Base-by-base conservation (phyloP, 2,329 filamentous ascomycete species). In the Aspergillus costaricaensis region DNA sequence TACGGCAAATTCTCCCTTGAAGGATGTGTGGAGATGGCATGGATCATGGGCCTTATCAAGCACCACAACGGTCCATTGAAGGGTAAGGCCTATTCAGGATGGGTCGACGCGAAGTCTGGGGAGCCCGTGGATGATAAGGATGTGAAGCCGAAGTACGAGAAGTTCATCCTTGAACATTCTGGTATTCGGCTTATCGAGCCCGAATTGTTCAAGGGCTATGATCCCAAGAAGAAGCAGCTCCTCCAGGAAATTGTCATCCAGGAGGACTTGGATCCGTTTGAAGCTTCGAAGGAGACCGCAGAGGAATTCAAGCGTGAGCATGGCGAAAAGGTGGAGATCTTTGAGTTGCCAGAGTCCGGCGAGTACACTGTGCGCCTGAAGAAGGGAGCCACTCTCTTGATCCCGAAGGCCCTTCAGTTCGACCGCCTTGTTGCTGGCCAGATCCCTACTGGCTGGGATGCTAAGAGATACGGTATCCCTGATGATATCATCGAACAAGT, bases 31-130 rank as follows among this genome's bases (percentile, higher is more conserved):
- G 95, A 99, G 80, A 99, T 99, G 95, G 93, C 95, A 32, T 99
- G 95, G 95, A 92, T 99, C 78, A 99, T 98, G 94, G 95, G 95
- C 73, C 87, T 98, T 62, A 98, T 99, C 82, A 97, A 94, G 85
- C 96, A 99, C 78, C 91, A 96, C 83, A 98, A 98, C 70, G 95
- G 95, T 17, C 88, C 89, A 32, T 87, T 99, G 76, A 99, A 99
- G 83, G 95, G 95, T 76, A 90, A 96, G 81, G 90, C 90, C 66
- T 98, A 99, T 81, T 92, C 94, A 67, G 95, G 95, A 69, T 99
- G 82, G 93, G 95, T 99, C 61, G 95, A 99, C 73, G 85, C 88
- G 75, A 98, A 98, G 86, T 89, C 91, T 57, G 91, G 91, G 47
- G 94, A 98, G 61, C 95, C 95, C 7, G 92, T 99, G 27, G 94